A percentile compares a stretch with the other conserved stretches of the same genome.
Evolutionary conservation across 2,329 filamentous ascomycete genomes (phyloP).

Genomic region (Claviceps sp.): DNA sequence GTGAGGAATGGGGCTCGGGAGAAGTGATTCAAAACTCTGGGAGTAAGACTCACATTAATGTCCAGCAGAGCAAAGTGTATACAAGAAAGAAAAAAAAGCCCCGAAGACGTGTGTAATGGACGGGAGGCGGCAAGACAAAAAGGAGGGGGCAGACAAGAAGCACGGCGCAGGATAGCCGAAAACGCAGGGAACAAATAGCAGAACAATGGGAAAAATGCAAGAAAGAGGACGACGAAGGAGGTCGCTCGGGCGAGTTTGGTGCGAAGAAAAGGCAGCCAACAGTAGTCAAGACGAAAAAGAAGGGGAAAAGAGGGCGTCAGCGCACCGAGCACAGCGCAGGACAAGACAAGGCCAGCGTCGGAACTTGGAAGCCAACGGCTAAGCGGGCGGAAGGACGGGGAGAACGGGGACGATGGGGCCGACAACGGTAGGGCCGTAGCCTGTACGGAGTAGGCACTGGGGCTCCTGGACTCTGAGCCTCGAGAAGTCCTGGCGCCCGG

Average conservation of each 20-base stretch:
- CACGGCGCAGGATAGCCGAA: not conserved
- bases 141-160: not conserved
- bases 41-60: conserved; percentile 22
- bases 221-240: not conserved
- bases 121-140: not conserved
- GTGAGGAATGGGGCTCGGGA: conserved; percentile 13
- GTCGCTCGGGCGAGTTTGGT: conserved; percentile 1
- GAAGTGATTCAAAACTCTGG: not conserved
- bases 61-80: conserved; percentile 12
- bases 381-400: not conserved
- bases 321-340: not conserved
- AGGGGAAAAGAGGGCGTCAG: not conserved
- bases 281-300: not conserved
- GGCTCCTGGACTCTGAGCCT: too few species aligned
- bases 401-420: not conserved
- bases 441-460: too few species aligned
- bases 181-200: not conserved
- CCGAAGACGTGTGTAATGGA: not conserved
- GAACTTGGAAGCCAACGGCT: not conserved
- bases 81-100: not conserved
- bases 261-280: not conserved
- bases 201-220: not conserved
- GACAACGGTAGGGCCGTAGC: not conserved
- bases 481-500: too few species aligned
- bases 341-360: not conserved